Evolutionary conservation across 306 rosid species (phyloP).

Genomic region (Trifolium fragiferum): DNA sequence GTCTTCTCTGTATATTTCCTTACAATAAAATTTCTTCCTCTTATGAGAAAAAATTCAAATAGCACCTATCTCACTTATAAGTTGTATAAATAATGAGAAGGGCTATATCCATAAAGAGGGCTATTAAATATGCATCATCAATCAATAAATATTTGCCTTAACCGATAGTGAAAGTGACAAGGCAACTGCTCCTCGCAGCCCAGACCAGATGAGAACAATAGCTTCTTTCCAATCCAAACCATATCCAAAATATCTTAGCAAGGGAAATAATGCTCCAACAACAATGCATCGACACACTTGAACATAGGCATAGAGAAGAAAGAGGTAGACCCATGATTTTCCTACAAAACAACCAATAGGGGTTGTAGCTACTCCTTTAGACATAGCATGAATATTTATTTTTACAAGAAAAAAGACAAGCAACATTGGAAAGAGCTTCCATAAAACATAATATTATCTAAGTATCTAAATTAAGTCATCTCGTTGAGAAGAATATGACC

Average conservation of each 20-base stretch:
- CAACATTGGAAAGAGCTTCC: neutral
- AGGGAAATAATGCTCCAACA: conserved; percentile 74
- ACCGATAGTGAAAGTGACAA: conserved; percentile 88
- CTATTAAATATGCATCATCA: neutral
- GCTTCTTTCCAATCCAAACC: conserved; percentile 98
- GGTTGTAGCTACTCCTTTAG: conserved; percentile 27
- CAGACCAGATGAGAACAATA: conserved; percentile 81
- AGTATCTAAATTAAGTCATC: conserved; percentile 2
- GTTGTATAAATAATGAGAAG: conserved; percentile 16
- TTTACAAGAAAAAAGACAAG: conserved; percentile 14
- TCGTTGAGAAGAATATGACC: conserved; percentile 27
- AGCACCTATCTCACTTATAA: conserved; percentile 14
- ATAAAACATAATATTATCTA: conserved; percentile 12
- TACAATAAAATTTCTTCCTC: conserved; percentile 22
- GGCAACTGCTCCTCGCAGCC: conserved; percentile 98
- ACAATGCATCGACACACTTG: conserved; percentile 81
- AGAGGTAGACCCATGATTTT: conserved; percentile 76
- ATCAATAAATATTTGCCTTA: conserved; percentile 64
- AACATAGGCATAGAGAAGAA: conserved; percentile 79
- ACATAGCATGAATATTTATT: conserved; percentile 16
- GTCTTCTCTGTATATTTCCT: conserved; percentile 3
- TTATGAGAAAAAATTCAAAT: conserved; percentile 9
- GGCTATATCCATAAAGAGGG: neutral
- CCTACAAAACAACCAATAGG: conserved; percentile 59
- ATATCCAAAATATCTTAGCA: conserved; percentile 83